Percentiles rank a stretch among this genome's conserved stretches.
Evolutionary conservation across 2,329 filamentous ascomycete species (phyloP).

Genomic region (Xylaria sp.): DNA sequence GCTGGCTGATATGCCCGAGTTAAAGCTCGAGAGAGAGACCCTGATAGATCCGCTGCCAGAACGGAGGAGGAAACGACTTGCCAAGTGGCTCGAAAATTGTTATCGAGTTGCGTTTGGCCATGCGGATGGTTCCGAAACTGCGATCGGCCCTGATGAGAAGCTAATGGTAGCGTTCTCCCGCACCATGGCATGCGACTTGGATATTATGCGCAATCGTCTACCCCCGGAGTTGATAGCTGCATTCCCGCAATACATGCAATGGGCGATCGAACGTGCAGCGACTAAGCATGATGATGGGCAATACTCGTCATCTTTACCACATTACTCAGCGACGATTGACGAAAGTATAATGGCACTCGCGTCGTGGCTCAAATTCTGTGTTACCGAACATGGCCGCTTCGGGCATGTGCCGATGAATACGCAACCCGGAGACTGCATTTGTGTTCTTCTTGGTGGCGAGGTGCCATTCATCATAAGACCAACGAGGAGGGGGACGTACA

Average conservation of each 20-base stretch:
- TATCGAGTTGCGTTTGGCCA: conserved; percentile 12
- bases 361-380: background rate
- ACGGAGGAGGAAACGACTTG: conserved; percentile 1
- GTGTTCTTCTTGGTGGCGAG: conserved; percentile 24
- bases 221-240: background rate
- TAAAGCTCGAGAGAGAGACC: background rate
- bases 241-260: conserved; percentile 17
- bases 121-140: background rate
- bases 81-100: background rate
- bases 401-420: background rate
- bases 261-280: background rate
- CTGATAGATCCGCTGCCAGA: background rate
- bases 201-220: conserved; percentile 11
- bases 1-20: conserved; percentile 1
- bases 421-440: conserved; percentile 15
- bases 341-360: background rate
- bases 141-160: background rate
- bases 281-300: background rate
- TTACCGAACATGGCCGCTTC: conserved; percentile 16
- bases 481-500: conserved; percentile 15
- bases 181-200: conserved; percentile 20
- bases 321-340: background rate
- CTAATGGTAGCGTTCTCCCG: conserved; percentile 22
- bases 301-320: background rate
- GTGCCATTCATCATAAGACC: conserved; percentile 17